Evolutionary conservation across 768 basidiomycete species (phyloP).

Genomic region (Lactifluus rugatus): DNA sequence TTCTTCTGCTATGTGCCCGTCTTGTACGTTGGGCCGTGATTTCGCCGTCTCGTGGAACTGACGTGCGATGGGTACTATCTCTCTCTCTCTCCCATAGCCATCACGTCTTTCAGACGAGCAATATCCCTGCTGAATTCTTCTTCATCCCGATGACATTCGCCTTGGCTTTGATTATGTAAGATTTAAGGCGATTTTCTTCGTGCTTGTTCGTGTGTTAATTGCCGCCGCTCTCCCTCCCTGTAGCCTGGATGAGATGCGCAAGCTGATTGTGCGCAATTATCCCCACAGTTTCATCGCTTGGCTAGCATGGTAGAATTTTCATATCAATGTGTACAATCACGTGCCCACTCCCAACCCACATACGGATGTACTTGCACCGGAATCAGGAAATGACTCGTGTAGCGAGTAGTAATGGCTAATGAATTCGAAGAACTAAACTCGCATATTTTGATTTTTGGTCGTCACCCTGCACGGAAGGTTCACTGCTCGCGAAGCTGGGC

Average conservation of each 20-base stretch:
- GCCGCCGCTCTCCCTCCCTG: no score
- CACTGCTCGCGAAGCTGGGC: no score
- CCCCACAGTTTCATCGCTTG: conserved; percentile 12
- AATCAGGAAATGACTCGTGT: no score
- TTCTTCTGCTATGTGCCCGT: conserved; percentile 35
- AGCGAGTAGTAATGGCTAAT: no score
- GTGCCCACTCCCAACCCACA: not conserved
- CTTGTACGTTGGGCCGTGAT: conserved; percentile 30
- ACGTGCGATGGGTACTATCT: not conserved
- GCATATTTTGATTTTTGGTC: no score
- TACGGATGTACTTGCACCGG: no score
- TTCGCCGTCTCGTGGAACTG: not conserved
- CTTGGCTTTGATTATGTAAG: conserved; percentile 21
- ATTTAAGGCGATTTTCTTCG: not conserved
- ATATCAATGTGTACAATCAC: not conserved
- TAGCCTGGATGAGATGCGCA: conserved; percentile 18
- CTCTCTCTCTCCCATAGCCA: no score
- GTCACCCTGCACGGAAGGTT: no score
- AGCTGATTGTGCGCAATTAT: conserved; percentile 13
- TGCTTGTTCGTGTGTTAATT: not conserved
- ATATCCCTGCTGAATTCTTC: conserved; percentile 36
- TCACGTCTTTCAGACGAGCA: conserved; percentile 39
- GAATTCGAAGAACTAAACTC: no score
- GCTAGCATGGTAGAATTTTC: conserved; percentile 11
- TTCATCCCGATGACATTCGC: conserved; percentile 45